A percentile compares a stretch with the other conserved stretches of the same genome.
Evolutionary conservation across 306 rosid genomes (phyloP).

Genomic region (Geum urbanum): DNA sequence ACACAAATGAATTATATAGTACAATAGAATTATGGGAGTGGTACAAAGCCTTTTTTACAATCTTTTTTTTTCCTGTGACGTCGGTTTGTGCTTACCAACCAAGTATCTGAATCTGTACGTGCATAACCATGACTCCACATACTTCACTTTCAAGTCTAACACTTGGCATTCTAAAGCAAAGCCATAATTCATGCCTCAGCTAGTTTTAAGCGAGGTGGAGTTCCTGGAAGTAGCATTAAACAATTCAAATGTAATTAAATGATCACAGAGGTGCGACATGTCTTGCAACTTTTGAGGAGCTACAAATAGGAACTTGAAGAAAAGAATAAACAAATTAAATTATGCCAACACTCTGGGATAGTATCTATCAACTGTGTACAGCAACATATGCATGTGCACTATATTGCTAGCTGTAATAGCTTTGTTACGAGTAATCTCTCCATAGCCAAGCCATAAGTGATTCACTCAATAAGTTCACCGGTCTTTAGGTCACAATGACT

Average conservation of each 20-base stretch:
- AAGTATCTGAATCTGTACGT: background rate
- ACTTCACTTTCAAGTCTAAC: background rate
- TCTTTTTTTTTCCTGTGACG: background rate
- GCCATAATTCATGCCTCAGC: constrained; percentile 46
- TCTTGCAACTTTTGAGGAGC: background rate
- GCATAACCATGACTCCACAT: background rate
- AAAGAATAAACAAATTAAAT: background rate
- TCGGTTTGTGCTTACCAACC: background rate
- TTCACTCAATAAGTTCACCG: background rate
- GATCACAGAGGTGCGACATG: background rate
- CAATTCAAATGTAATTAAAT: background rate
- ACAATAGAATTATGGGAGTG: too few species aligned
- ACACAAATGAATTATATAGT: too few species aligned
- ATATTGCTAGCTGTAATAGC: background rate
- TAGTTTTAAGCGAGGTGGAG: constrained; percentile 83
- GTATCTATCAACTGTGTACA: background rate
- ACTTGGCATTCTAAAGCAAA: background rate
- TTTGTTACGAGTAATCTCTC: background rate
- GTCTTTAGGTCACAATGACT: background rate
- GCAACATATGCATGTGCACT: background rate
- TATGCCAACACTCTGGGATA: background rate
- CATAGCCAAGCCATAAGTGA: background rate
- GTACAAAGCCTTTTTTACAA: too few species aligned
- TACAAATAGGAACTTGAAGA: background rate
- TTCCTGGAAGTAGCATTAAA: constrained; percentile 49